Evolutionary conservation across 805 yeast genomes (phyloP).

Genomic region (Cyberlindnera mycetangii): DNA sequence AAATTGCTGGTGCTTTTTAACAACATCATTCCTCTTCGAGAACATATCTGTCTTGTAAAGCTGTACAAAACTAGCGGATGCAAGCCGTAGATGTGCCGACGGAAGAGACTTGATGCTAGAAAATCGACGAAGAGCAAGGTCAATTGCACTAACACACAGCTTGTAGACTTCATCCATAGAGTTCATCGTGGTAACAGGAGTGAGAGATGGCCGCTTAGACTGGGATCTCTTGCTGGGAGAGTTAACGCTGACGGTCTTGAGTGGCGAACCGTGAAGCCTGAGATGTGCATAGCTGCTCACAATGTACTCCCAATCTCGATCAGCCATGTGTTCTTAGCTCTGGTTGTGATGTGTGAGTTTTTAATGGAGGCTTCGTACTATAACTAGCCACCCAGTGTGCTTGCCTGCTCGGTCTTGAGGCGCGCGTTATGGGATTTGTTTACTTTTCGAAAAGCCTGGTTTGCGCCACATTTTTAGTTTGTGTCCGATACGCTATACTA

Average conservation of each 20-base stretch:
- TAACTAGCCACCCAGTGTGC: not conserved
- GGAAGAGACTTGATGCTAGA: conserved; percentile 12
- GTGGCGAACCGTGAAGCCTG: conserved; percentile 21
- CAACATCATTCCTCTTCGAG: conserved; percentile 6
- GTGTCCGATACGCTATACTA: not conserved
- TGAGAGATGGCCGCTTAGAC: conserved; percentile 6
- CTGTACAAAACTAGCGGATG: conserved; percentile 24
- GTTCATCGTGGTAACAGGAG: conserved; percentile 2
- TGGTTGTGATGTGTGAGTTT: not conserved
- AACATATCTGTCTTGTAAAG: conserved; percentile 18
- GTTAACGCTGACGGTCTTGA: conserved; percentile 21
- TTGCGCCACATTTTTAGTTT: not conserved
- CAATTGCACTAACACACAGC: conserved; percentile 24
- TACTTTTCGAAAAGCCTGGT: conserved; percentile 1
- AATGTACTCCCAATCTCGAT: conserved; percentile 26
- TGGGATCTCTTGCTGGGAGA: conserved; percentile 22
- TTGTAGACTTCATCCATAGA: conserved; percentile 19
- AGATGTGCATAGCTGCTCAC: conserved; percentile 24
- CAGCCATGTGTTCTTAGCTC: not conserved
- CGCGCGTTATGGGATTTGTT: not conserved
- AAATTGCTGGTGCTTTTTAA: conserved; percentile 22
- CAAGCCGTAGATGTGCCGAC: conserved; percentile 22
- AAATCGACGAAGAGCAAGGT: conserved; percentile 19
- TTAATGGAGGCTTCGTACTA: not conserved
- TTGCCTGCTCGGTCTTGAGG: not conserved